Conservation (phyloP, 2,329 filamentous ascomycete genomes). For the Teratosphaeria viscida region DNA sequence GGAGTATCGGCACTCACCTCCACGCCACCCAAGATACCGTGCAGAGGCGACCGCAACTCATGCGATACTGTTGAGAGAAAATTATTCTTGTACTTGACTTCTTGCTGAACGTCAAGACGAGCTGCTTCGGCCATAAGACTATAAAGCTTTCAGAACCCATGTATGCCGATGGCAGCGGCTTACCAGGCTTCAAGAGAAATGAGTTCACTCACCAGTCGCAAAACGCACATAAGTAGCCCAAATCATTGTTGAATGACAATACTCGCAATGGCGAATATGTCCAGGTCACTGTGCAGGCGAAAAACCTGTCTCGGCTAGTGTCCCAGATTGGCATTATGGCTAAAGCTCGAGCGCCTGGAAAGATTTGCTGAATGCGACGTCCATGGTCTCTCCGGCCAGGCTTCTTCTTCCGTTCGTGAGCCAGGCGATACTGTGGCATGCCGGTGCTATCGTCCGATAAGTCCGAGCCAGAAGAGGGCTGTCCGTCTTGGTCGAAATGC, state of each 20-base stretch:
- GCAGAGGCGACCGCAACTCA: conserved; percentile 40
- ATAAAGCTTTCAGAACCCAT: background rate
- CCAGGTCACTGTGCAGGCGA: background rate
- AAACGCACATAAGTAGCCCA: background rate
- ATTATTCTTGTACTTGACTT: background rate
- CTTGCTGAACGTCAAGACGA: background rate
- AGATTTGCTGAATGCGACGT: background rate
- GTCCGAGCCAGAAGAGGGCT: conserved; percentile 18
- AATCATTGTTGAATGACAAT: background rate
- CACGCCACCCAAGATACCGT: conserved; percentile 33
- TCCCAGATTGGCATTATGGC: conserved; percentile 1
- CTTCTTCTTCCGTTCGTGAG: conserved; percentile 5
- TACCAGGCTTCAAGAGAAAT: background rate
- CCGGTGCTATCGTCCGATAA: background rate
- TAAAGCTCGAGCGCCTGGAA: background rate
- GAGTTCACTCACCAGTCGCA: background rate
- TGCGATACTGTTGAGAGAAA: conserved; percentile 42
- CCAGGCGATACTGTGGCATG: background rate
- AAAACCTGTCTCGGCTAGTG: background rate
- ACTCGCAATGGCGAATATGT: background rate
- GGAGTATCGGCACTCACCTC: conserved; percentile 38
- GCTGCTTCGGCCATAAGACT: background rate
- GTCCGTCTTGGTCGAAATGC: conserved; percentile 21
- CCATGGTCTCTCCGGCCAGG: background rate
- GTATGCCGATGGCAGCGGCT: background rate